Conservation (phyloP, 805 yeast genomes). For the Torulaspora delbrueckii region DNA sequence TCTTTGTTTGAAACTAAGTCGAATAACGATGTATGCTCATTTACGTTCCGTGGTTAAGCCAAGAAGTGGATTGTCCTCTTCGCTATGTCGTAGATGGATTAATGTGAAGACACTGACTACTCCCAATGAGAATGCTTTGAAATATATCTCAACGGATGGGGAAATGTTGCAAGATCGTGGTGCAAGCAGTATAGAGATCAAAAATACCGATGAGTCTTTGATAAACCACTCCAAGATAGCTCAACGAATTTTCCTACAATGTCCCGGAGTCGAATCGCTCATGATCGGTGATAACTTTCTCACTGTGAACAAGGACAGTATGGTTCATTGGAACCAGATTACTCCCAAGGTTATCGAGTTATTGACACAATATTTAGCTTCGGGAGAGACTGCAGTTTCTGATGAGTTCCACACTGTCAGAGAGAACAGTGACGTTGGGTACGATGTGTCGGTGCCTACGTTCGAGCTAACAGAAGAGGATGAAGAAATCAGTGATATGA, state of each 20-base stretch:
- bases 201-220: constrained; percentile 32
- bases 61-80: not conserved
- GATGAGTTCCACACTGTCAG: constrained; percentile 29
- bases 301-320: constrained; percentile 65
- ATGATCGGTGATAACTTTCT: constrained; percentile 73
- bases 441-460: constrained; percentile 29
- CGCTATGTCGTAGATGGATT: constrained; percentile 15
- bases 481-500: constrained; percentile 78
- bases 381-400: constrained; percentile 27
- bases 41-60: not conserved
- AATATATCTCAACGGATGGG: constrained; percentile 46
- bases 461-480: constrained; percentile 52
- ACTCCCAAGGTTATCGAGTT: constrained; percentile 53
- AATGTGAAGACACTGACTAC: constrained; percentile 50
- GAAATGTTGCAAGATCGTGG: constrained; percentile 33
- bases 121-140: constrained; percentile 72
- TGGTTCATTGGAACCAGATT: constrained; percentile 65
- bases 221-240: constrained; percentile 57
- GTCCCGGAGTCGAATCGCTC: constrained; percentile 55
- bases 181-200: constrained; percentile 32
- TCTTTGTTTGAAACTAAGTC: not conserved
- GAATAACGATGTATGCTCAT: not conserved
- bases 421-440: constrained; percentile 38
- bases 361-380: constrained; percentile 28
- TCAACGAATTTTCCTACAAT: constrained; percentile 45